Conservation (phyloP, 2,329 filamentous ascomycete species). For the Pseudonectria buxi region DNA sequence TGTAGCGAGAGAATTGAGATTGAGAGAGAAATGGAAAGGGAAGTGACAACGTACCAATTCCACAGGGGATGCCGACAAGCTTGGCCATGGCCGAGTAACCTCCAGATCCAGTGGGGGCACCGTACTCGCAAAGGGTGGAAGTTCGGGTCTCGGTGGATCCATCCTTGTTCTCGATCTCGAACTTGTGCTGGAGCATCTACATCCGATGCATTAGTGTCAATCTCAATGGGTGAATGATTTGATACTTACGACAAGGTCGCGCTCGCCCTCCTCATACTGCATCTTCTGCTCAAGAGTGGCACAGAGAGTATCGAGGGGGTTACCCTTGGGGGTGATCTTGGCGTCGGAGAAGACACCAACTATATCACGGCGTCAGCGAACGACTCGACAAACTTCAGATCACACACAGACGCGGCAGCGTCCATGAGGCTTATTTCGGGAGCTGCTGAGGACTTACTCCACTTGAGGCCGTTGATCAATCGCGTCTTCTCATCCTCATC, state of each 20-base stretch:
- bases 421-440: too few relatives aligned
- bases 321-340: slow-evolving; percentile 52
- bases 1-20: background rate
- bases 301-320: slow-evolving; percentile 65
- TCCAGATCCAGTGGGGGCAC: slow-evolving; percentile 65
- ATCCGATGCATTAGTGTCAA: slow-evolving; percentile 41
- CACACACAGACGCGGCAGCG: too few relatives aligned
- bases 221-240: slow-evolving; percentile 41
- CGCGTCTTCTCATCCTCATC: slow-evolving; percentile 56
- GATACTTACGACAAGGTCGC: slow-evolving; percentile 45
- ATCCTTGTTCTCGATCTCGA: slow-evolving; percentile 77
- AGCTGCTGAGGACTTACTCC: too few relatives aligned
- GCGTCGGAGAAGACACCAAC: slow-evolving; percentile 47
- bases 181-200: slow-evolving; percentile 63
- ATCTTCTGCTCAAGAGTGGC: slow-evolving; percentile 58
- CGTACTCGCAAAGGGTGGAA: slow-evolving; percentile 77
- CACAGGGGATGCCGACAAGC: slow-evolving; percentile 65
- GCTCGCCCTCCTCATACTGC: slow-evolving; percentile 63
- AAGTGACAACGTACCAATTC: slow-evolving; percentile 20
- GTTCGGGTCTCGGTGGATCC: slow-evolving; percentile 71
- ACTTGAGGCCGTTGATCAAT: slow-evolving; percentile 65
- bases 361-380: too few relatives aligned
- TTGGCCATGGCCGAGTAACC: slow-evolving; percentile 82
- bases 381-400: too few relatives aligned
- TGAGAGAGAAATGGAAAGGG: background rate